These are phyloP conservation scores for Lachancea cidri DNA, from an alignment of 805 yeast genomes.

Conservation along the genomic window DNA sequence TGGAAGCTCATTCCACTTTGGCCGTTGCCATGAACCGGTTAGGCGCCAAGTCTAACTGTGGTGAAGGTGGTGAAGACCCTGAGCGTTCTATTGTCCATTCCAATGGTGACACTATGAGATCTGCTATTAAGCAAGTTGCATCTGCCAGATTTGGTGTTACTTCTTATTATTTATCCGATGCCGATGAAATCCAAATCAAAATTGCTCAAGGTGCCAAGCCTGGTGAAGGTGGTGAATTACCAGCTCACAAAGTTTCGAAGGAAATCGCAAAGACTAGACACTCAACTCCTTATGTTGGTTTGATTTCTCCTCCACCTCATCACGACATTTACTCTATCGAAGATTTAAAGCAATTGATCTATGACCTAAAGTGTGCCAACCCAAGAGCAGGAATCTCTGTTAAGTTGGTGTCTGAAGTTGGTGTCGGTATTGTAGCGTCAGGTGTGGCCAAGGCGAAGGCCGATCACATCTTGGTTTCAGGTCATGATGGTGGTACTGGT, in stretches of 20 bases:
- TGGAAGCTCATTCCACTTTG: slow-evolving; percentile 96
- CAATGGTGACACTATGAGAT: slow-evolving; percentile 96
- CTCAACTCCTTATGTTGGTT: slow-evolving; percentile 94
- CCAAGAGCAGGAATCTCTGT: slow-evolving; percentile 97
- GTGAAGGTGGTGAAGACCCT: slow-evolving; percentile 99
- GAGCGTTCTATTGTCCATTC: slow-evolving; percentile 75
- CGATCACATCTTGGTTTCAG: slow-evolving; percentile 90
- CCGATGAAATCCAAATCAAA: slow-evolving; percentile 95
- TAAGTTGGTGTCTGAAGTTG: slow-evolving; percentile 94
- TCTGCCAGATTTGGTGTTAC: slow-evolving; percentile 98
- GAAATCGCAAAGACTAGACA: slow-evolving; percentile 93
- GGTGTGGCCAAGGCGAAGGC: slow-evolving; percentile 99
- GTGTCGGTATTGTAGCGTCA: slow-evolving; percentile 98
- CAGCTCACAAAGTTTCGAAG: slow-evolving; percentile 86
- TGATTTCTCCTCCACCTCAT: slow-evolving; percentile 98
- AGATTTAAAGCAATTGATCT: slow-evolving; percentile 92
- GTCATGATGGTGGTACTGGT: slow-evolving; percentile 99
- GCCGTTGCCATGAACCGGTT: slow-evolving; percentile 98
- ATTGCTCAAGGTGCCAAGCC: slow-evolving; percentile 99
- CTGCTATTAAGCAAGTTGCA: slow-evolving; percentile 97
- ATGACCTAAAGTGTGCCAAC: slow-evolving; percentile 93
- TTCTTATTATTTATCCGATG: slow-evolving; percentile 87
- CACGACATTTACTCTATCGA: slow-evolving; percentile 98
- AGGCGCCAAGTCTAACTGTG: slow-evolving; percentile 97
- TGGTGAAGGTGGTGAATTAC: slow-evolving; percentile 99